These are phyloP conservation scores for Paramyrothecium roridum DNA, from an alignment of 2,329 filamentous ascomycete genomes.

Conservation along the genomic window DNA sequence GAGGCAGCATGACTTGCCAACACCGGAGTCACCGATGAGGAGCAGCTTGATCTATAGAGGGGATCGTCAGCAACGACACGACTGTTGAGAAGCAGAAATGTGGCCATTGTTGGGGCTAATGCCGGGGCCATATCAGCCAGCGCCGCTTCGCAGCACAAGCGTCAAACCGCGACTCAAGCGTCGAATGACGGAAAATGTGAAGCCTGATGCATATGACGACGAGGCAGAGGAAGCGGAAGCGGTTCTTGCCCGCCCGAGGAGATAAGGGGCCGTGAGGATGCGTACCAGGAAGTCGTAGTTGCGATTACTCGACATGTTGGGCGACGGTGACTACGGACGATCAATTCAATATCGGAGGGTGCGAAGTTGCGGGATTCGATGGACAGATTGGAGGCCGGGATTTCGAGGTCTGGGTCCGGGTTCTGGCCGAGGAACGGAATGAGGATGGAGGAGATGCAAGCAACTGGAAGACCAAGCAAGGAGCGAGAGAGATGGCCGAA, in stretches of 20 bases:
- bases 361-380: not conserved
- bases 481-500: not conserved
- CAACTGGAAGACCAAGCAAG: not conserved
- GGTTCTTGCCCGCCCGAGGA: conserved; percentile 12
- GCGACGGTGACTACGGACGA: conserved; percentile 5
- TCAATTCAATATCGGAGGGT: not conserved
- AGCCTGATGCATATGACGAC: no score
- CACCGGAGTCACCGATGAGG: conserved; percentile 93
- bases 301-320: conserved; percentile 87
- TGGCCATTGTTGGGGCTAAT: no score
- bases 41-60: conserved; percentile 82
- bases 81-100: no score
- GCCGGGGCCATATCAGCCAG: no score
- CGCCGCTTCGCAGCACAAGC: no score
- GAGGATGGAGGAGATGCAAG: not conserved
- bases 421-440: not conserved
- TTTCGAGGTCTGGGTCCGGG: not conserved
- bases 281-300: conserved; percentile 99
- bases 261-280: conserved; percentile 11
- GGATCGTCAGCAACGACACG: not conserved
- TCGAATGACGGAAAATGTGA: no score
- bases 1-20: conserved; percentile 96
- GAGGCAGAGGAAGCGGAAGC: not conserved
- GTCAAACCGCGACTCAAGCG: no score
- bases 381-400: no score